Base-by-base conservation (phyloP, 2,329 filamentous ascomycete species). In the Penicillium sp. region DNA sequence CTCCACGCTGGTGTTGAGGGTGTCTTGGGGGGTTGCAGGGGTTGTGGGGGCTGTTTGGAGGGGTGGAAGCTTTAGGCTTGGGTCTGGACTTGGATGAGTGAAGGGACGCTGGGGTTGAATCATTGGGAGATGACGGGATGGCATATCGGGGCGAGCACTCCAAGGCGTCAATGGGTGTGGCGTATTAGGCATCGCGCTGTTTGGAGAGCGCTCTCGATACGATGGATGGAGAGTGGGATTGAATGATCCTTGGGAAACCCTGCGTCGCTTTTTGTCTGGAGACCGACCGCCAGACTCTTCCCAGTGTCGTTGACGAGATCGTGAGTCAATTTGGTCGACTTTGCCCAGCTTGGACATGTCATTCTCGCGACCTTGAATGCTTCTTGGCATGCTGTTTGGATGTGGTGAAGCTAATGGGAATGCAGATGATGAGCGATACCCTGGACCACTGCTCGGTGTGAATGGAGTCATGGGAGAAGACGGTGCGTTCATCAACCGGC, bases 231-330 rank as follows among this genome's bases (percentile, higher is more conserved):
- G 64, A 60, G 74, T 71, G 57, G 73, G 63, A 60, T 77, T 68
- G 62, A 74, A 59, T 6, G 56, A 61, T 55, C 72, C 69, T 49
- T 71, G 71, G 42, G 76, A 77, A 58, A 83, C 83, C 36, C 87
- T 83, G 21, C 87, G 83, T 53, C 86, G 82, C 67, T 90, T 89
- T 27, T 75, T 71, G 49, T 88, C 86, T 9, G 80, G 78, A 3
- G 81, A 79, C 48, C 79, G 75, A 47, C 77, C 78, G 18, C 58
- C 63, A 54, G 54, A 60, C 52, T 74, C 64, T 52, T 73, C 70
- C 50, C 63, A 68, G 38, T 68, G 61, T 27, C 66, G 62, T 18
- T 59, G 62, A 13, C 65, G 68, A 21, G 60, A 45, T 38, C 61
- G 63, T 24, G 61, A 52, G 4, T 70, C 67, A 18, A 53, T 47